These are phyloP conservation scores for Carex cristatella DNA, from an alignment of 176 grass and related monocot genomes.

Conservation along the genomic window DNA sequence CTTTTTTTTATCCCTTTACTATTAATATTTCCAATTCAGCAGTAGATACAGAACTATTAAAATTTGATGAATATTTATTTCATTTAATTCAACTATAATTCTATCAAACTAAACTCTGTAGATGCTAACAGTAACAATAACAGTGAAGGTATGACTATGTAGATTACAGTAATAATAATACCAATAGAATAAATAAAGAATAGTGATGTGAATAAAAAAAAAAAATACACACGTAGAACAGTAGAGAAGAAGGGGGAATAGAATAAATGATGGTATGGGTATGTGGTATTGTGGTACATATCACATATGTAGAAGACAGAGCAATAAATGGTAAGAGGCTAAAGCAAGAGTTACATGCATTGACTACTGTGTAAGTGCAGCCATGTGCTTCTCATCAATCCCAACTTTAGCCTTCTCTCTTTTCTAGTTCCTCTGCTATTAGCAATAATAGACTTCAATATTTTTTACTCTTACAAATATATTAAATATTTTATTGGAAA, in stretches of 20 bases:
- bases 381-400: slow-evolving; percentile 20
- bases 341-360: slow-evolving; percentile 13
- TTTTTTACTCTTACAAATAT: too few species aligned
- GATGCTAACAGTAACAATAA: too few species aligned
- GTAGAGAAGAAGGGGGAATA: background rate
- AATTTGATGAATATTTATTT: too few species aligned
- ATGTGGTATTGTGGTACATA: background rate
- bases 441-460: background rate
- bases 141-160: too few species aligned
- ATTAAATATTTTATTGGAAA: too few species aligned
- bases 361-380: slow-evolving; percentile 21
- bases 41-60: too few species aligned
- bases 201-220: background rate
- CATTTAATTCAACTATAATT: too few species aligned
- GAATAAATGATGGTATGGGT: background rate
- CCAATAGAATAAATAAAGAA: too few species aligned
- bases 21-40: too few species aligned
- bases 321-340: slow-evolving; percentile 5
- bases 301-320: background rate
- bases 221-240: background rate
- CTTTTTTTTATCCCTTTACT: too few species aligned
- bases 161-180: too few species aligned
- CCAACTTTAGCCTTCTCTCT: background rate
- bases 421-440: background rate
- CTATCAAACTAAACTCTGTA: too few species aligned